Evolutionary conservation across 1,284 basidiomycete species (phyloP), one percentile per base, ranked within the genome.

Genomic region (Malassezia pachydermatis): DNA sequence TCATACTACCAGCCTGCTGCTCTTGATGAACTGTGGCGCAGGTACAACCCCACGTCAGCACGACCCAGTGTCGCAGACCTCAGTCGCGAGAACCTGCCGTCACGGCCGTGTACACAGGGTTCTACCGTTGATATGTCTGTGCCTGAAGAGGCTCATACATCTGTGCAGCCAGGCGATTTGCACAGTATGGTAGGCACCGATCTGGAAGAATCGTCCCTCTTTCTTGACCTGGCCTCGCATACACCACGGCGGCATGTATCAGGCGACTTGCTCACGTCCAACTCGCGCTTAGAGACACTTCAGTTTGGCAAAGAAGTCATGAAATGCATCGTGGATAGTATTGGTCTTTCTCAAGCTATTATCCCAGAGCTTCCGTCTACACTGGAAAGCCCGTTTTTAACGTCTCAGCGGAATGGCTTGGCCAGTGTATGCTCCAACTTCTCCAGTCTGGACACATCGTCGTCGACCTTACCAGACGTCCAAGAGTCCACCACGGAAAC

Each of bases 261-360:
- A 5, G 30, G 23, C 33, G 43, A 34, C 8, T 5, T 20, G 17
- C 43, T 20, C 10, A 24, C 42, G 2, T 25, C n/a, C 20, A 5
- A 35, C 14, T 13, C 11, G 23, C 39, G n/a, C 10, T 23, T 7
- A 25, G 49, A 36, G 20, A 35, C 43, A 32, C 43, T 51, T 65
- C 86, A 95, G 65, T 78, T 98, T 29, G 81, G 86, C 35, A 86
- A 88, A 58, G 88, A 87, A 57, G 88, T 99, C 27, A 89, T 98
- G 84, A 84, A 84, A 4, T 94, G 88, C 73, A 94, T 99, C 52
- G 89, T 90, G 1, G 92, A 90, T 71, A 94, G 88, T 4, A 96
- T 99, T 48, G 92, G 92, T 3, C 78, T 99, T 10, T 76, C 86
- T n/a, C 90, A 94, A 59, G 83, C 87, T 6, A 79, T 82, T 7